Percentiles rank a stretch among this genome's conserved stretches.
phyloP scores from a whole-genome alignment of 441 rosid genomes.

The Aquilaria agallochum region DNA sequence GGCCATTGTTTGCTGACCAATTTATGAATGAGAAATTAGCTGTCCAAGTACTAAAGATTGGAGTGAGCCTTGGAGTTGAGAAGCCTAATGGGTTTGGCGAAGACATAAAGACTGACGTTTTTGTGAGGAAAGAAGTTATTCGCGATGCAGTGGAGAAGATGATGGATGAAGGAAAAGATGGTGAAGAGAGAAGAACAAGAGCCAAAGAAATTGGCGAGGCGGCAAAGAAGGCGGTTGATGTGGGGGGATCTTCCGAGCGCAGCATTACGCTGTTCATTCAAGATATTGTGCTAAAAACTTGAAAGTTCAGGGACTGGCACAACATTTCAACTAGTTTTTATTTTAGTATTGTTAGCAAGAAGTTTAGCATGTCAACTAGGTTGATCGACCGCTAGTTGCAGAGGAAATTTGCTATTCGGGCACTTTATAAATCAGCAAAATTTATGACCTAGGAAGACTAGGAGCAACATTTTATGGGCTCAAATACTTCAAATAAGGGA shows the following conservation, averaged over 20 bases:
- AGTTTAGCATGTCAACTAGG: too few species aligned
- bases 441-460: too few species aligned
- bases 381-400: too few species aligned
- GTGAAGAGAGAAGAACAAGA: constrained; percentile 24
- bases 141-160: constrained; percentile 17
- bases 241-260: constrained; percentile 42
- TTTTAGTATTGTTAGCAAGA: too few species aligned
- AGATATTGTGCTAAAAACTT: constrained; percentile 20
- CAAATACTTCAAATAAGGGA: too few species aligned
- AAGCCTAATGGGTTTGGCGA: constrained; percentile 17
- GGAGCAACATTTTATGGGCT: too few species aligned
- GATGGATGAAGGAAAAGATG: constrained; percentile 25
- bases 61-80: constrained; percentile 25
- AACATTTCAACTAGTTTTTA: too few species aligned
- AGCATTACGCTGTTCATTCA: constrained; percentile 28
- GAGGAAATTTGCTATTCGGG: too few species aligned
- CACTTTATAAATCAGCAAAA: too few species aligned
- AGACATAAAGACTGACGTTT: constrained; percentile 24
- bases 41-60: constrained; percentile 23
- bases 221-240: constrained; percentile 35
- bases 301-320: too few species aligned
- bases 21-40: constrained; percentile 29
- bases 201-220: constrained; percentile 17
- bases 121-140: constrained; percentile 23
- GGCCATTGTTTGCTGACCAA: constrained; percentile 40